Evolutionary conservation across 1,284 basidiomycete genomes (phyloP).

Genomic region (Schizophyllum amplum): DNA sequence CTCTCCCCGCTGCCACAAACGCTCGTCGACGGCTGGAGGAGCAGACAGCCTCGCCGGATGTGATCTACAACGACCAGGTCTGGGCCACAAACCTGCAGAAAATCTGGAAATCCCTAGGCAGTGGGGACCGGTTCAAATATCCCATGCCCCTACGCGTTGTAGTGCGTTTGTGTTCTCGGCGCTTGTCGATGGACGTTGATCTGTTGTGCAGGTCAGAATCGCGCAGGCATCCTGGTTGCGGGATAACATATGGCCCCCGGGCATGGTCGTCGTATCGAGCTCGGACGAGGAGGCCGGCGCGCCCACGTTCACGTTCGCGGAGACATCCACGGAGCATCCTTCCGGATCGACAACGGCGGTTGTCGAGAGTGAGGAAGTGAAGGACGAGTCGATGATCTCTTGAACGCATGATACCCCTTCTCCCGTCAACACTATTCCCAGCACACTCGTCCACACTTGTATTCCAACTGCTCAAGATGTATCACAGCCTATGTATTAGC

Average conservation of each 20-base stretch:
- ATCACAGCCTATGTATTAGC: neutral
- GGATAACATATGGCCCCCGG: conserved; percentile 67
- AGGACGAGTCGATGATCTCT: neutral
- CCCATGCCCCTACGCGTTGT: conserved; percentile 52
- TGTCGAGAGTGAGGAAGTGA: neutral
- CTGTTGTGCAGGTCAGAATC: conserved; percentile 48
- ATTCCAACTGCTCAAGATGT: neutral
- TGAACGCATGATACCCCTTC: neutral
- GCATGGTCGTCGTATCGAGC: conserved; percentile 47
- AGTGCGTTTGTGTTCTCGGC: conserved; percentile 31
- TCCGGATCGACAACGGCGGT: conserved; percentile 6
- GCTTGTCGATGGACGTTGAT: conserved; percentile 7
- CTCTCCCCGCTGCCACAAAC: conserved; percentile 20
- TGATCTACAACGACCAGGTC: conserved; percentile 38
- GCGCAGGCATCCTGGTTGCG: conserved; percentile 65
- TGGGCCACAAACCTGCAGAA: conserved; percentile 52
- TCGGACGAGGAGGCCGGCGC: neutral
- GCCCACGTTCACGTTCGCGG: conserved; percentile 11
- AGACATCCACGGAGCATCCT: conserved; percentile 12
- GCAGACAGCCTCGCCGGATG: conserved; percentile 39
- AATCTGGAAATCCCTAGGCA: conserved; percentile 54
- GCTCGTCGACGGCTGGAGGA: conserved; percentile 45
- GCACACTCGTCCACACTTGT: neutral
- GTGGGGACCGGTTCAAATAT: conserved; percentile 48
- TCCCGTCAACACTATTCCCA: neutral